Conservation (phyloP, 495 filamentous ascomycete species). For the Rusavskia elegans region DNA sequence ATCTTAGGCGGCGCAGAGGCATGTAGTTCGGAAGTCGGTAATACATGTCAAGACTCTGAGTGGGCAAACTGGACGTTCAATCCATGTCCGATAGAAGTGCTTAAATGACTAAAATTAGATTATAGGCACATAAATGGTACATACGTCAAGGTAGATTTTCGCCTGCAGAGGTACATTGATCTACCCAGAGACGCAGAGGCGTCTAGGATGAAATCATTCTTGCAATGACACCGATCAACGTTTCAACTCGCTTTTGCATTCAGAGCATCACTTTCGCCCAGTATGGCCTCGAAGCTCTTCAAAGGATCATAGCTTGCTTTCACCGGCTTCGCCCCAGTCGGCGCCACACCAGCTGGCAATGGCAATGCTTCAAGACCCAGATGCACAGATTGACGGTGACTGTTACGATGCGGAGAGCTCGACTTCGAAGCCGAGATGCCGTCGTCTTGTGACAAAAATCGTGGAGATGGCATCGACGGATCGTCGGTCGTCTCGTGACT, state of each 20-base stretch:
- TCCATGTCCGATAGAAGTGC: no score
- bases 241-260: slow-evolving; percentile 29
- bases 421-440: slow-evolving; percentile 25
- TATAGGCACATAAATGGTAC: no score
- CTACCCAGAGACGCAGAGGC: no score
- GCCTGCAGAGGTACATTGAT: no score
- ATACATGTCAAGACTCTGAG: no score
- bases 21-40: no score
- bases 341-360: slow-evolving; percentile 32
- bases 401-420: slow-evolving; percentile 22
- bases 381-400: slow-evolving; percentile 30
- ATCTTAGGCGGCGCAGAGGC: no score
- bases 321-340: slow-evolving; percentile 26
- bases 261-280: slow-evolving; percentile 22
- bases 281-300: slow-evolving; percentile 37
- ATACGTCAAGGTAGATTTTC: no score
- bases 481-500: background rate
- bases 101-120: no score
- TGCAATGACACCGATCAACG: slow-evolving; percentile 1
- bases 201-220: no score
- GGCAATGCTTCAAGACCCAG: slow-evolving; percentile 35
- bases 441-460: slow-evolving; percentile 18
- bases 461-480: slow-evolving; percentile 15
- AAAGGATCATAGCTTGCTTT: slow-evolving; percentile 27
- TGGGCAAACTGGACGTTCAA: no score